These are phyloP conservation scores for Akebia trifoliata DNA, from an alignment of 164 flowering plant genomes.

Conservation along the genomic window DNA sequence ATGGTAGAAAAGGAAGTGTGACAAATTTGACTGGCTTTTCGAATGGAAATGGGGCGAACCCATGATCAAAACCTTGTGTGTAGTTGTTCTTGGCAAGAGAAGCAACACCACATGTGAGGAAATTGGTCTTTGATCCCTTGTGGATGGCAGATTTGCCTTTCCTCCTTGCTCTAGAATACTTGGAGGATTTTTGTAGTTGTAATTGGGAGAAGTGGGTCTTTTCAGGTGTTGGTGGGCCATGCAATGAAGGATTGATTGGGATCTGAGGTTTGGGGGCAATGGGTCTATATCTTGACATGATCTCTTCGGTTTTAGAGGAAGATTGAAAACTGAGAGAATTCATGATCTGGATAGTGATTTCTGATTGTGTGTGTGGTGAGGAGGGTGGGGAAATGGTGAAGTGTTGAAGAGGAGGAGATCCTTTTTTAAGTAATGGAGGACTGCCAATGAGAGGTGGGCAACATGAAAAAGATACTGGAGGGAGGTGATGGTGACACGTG, in stretches of 20 bases:
- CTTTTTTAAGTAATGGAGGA: conserved; percentile 29
- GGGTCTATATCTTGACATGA: conserved; percentile 87
- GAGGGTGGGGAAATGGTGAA: no score
- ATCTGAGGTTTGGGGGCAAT: conserved; percentile 84
- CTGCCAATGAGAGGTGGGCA: conserved; percentile 8
- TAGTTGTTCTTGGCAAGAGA: conserved; percentile 23
- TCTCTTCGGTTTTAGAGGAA: conserved; percentile 69
- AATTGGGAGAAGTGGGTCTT: conserved; percentile 42
- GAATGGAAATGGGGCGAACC: conserved; percentile 19
- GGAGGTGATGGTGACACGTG: conserved; percentile 40
- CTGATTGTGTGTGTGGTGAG: neutral
- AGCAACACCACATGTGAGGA: conserved; percentile 17
- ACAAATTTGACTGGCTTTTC: conserved; percentile 27
- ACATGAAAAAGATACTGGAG: conserved; percentile 14
- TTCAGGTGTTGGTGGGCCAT: conserved; percentile 24
- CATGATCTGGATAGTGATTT: conserved; percentile 37
- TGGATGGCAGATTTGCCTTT: conserved; percentile 36
- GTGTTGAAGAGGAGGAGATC: no score
- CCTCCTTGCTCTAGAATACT: conserved; percentile 61
- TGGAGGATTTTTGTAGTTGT: conserved; percentile 39
- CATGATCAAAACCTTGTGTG: conserved; percentile 29
- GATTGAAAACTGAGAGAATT: conserved; percentile 39
- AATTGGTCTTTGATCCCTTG: conserved; percentile 32
- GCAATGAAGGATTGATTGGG: conserved; percentile 10
- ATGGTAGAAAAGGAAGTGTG: conserved; percentile 49